A percentile compares a stretch with the other conserved stretches of the same genome.
These are phyloP conservation scores for Mucor lusitanicus DNA, from an alignment of 371 early-diverging fungal genomes.

Conservation along the genomic window DNA sequence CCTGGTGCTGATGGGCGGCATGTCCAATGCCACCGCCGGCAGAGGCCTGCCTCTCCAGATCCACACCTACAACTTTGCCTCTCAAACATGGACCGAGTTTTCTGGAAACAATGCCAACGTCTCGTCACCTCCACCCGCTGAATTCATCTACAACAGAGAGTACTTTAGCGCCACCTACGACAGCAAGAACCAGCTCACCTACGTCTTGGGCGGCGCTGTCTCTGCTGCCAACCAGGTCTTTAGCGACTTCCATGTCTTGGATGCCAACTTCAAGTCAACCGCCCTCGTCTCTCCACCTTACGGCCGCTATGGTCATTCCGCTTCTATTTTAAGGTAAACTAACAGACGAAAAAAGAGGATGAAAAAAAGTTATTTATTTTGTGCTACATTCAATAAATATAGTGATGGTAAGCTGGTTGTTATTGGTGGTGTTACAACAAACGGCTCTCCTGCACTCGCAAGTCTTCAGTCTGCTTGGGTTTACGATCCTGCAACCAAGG, in stretches of 20 bases:
- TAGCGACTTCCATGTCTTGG: conserved; percentile 34
- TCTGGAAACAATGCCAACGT: conserved; percentile 7
- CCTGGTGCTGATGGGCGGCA: conserved; percentile 28
- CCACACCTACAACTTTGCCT: conserved; percentile 17
- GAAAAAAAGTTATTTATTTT: conserved; percentile 11
- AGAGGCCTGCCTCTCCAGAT: conserved; percentile 14
- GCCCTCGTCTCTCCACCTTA: conserved; percentile 20
- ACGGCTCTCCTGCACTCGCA: conserved; percentile 10
- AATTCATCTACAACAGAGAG: conserved; percentile 19
- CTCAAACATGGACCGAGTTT: conserved; percentile 21
- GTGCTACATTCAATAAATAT: conserved; percentile 9
- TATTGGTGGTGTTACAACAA: conserved; percentile 36
- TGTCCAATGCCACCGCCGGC: conserved; percentile 11
- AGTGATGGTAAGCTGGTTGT: conserved; percentile 45
- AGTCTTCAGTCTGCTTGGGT: conserved; percentile 23
- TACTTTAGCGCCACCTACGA: conserved; percentile 24
- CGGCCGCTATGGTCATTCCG: conserved; percentile 41
- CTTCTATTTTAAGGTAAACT: conserved; percentile 38
- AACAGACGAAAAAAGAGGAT: neutral
- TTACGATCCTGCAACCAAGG: conserved; percentile 28
- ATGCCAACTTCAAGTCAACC: conserved; percentile 19
- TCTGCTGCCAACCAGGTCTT: conserved; percentile 11
- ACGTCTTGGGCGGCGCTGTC: conserved; percentile 40
- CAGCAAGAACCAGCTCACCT: conserved; percentile 18
- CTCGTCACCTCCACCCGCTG: conserved; percentile 6